Conservation (phyloP, 495 filamentous ascomycete species). For the Xylaria palmicola region DNA sequence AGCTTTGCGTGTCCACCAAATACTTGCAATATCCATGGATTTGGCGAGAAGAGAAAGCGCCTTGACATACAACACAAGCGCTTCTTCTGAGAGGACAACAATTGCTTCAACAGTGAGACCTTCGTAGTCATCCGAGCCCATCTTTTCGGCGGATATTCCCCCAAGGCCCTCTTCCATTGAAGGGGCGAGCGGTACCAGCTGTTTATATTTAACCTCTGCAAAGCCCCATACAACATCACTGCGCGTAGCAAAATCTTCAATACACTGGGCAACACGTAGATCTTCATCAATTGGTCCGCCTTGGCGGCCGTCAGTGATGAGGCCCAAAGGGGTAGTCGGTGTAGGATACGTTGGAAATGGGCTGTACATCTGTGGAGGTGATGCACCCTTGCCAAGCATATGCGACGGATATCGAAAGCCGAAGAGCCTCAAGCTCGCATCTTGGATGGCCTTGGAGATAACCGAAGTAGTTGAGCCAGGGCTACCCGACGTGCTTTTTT, state of each 20-base stretch:
- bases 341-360: slow-evolving; percentile 84
- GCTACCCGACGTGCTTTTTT: slow-evolving; percentile 72
- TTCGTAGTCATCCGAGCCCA: slow-evolving; percentile 56
- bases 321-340: slow-evolving; percentile 47
- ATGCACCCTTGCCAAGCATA: slow-evolving; percentile 64
- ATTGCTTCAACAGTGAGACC: slow-evolving; percentile 82
- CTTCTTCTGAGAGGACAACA: slow-evolving; percentile 87
- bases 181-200: slow-evolving; percentile 83
- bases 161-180: slow-evolving; percentile 70
- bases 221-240: slow-evolving; percentile 96
- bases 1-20: slow-evolving; percentile 84
- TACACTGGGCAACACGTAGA: slow-evolving; percentile 66
- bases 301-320: slow-evolving; percentile 68
- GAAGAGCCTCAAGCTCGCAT: slow-evolving; percentile 84
- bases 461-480: slow-evolving; percentile 81
- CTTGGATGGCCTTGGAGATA: slow-evolving; percentile 90
- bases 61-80: slow-evolving; percentile 93
- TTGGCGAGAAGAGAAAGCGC: slow-evolving; percentile 82
- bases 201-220: slow-evolving; percentile 97
- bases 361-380: slow-evolving; percentile 74
- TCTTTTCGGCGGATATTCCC: slow-evolving; percentile 48
- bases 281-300: slow-evolving; percentile 74
- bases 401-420: slow-evolving; percentile 69
- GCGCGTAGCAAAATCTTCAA: slow-evolving; percentile 87
- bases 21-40: slow-evolving; percentile 93